Percentiles rank a stretch among this genome's conserved stretches.
Conservation (phyloP, 257 asterid species). For the Nicotiana tomentosiformis region DNA sequence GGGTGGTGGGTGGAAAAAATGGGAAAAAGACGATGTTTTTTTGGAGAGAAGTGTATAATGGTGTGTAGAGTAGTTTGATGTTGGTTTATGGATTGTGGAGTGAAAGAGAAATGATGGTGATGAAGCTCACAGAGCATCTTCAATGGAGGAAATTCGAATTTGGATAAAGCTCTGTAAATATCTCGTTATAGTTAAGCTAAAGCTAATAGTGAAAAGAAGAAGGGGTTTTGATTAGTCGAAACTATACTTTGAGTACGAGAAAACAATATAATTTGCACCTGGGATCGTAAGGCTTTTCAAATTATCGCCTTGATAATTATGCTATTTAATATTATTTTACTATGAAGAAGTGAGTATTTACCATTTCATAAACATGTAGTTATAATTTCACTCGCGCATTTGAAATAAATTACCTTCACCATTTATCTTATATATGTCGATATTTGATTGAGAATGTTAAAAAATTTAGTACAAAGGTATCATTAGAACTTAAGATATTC, state of each 20-base stretch:
- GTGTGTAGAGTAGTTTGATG: slow-evolving; percentile 21
- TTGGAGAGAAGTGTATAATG: slow-evolving; percentile 27
- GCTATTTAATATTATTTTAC: neutral
- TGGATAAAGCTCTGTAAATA: slow-evolving; percentile 18
- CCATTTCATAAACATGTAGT: too few species aligned
- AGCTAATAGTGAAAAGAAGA: too few species aligned
- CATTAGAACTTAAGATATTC: too few species aligned
- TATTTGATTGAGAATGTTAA: too few species aligned
- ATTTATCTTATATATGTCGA: too few species aligned
- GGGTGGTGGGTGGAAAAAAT: slow-evolving; percentile 29
- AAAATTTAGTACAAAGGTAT: too few species aligned
- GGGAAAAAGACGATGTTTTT: slow-evolving; percentile 13
- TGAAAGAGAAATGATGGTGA: slow-evolving; percentile 28
- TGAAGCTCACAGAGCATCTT: slow-evolving; percentile 49
- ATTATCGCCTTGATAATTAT: neutral
- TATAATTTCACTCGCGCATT: too few species aligned
- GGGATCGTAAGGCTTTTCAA: neutral
- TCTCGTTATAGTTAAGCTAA: neutral
- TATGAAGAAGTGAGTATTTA: neutral
- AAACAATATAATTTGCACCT: neutral
- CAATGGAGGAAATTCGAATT: slow-evolving; percentile 9
- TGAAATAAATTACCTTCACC: too few species aligned
- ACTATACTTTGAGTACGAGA: neutral
- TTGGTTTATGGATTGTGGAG: neutral
- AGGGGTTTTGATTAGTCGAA: neutral